phyloP scores from a whole-genome alignment of 768 basidiomycete species.

The Termitomyces sp. region DNA sequence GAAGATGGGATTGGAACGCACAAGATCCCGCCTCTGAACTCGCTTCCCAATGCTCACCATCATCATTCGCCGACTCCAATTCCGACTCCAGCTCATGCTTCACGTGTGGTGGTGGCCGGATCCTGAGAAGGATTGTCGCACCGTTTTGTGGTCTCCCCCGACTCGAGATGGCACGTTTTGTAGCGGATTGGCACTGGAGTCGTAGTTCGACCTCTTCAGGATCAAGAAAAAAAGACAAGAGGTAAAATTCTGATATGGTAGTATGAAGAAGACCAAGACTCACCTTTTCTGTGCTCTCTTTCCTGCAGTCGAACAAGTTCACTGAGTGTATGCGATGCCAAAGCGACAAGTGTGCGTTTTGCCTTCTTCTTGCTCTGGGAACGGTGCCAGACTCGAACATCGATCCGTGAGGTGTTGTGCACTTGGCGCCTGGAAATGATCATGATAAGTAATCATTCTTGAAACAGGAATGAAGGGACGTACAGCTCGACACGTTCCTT shows the following conservation, averaged over 20 bases:
- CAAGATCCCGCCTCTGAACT: conserved; percentile 9
- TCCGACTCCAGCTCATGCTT: background rate
- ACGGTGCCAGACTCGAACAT: conserved; percentile 55
- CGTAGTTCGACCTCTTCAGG: conserved; percentile 41
- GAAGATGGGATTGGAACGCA: background rate
- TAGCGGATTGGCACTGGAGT: conserved; percentile 36
- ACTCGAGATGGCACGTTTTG: conserved; percentile 26
- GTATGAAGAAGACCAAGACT: conserved; percentile 13
- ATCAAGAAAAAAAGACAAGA: background rate
- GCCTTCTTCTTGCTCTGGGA: conserved; percentile 62
- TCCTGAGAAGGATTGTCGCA: conserved; percentile 24
- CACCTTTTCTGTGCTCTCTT: conserved; percentile 33
- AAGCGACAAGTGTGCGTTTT: conserved; percentile 53
- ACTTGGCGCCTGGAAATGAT: conserved; percentile 34
- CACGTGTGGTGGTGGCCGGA: conserved; percentile 18
- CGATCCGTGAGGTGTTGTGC: conserved; percentile 36
- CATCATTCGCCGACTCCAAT: background rate
- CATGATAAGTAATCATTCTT: background rate
- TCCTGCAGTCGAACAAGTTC: conserved; percentile 52
- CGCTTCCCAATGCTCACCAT: conserved; percentile 1
- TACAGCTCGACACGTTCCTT: conserved; percentile 54
- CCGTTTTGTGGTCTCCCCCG: conserved; percentile 42
- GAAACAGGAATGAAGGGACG: conserved; percentile 18
- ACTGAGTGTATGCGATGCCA: conserved; percentile 43
- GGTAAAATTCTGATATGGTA: background rate